Conservation (phyloP, 441 rosid genomes). For the Corymbia citriodora region DNA sequence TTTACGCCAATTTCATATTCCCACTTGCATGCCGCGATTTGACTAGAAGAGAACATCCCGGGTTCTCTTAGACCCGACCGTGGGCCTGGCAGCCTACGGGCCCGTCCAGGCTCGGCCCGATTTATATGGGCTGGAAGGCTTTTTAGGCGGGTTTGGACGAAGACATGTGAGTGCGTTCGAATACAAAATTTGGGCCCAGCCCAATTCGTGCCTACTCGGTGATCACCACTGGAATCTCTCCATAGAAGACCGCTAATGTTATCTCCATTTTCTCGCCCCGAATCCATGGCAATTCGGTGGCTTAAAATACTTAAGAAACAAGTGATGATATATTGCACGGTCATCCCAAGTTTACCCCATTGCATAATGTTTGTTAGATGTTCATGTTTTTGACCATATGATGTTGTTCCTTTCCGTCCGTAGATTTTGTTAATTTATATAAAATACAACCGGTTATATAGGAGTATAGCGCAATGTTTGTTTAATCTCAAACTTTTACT, state of each 20-base stretch:
- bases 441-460: rapidly evolving
- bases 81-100: background rate
- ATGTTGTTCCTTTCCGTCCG: background rate
- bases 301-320: background rate
- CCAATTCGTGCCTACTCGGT: background rate
- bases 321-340: background rate
- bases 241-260: background rate
- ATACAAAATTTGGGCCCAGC: background rate
- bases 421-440: background rate
- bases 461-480: rapidly evolving
- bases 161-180: rapidly evolving
- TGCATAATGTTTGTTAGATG: background rate
- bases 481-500: background rate
- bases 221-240: background rate
- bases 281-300: background rate
- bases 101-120: background rate
- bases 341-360: background rate
- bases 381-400: background rate
- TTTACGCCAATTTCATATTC: rapidly evolving
- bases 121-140: background rate
- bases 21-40: background rate
- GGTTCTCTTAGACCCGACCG: background rate
- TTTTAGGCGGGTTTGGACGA: background rate
- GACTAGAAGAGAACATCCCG: background rate
- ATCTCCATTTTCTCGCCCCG: background rate